Conservation (phyloP, 2,329 filamentous ascomycete genomes). For the Epichloe amarillans region DNA sequence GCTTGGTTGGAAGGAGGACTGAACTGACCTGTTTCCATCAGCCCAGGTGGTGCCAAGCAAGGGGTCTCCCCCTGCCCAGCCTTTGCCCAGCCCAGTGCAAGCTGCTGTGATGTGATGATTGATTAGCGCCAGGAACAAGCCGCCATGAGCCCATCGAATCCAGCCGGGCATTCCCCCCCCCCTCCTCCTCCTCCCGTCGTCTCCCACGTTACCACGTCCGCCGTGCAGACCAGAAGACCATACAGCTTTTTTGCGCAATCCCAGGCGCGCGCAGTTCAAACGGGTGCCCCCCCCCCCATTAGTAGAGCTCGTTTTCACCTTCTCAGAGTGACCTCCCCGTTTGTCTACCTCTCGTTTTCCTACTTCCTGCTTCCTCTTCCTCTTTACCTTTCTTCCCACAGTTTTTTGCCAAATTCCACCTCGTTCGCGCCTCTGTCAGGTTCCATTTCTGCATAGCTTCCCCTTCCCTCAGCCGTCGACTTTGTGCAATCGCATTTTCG, state of each 20-base stretch:
- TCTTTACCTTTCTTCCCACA: conserved; percentile 2
- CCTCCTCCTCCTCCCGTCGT: background rate
- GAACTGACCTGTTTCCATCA: too few species aligned
- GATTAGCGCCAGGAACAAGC: background rate
- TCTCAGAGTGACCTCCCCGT: background rate
- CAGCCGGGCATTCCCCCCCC: background rate
- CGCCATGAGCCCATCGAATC: background rate
- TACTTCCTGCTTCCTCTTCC: conserved; percentile 5
- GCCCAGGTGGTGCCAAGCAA: too few species aligned
- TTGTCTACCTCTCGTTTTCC: background rate
- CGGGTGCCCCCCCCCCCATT: background rate
- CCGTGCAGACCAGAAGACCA: background rate
- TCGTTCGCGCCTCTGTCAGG: background rate
- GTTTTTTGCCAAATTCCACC: background rate
- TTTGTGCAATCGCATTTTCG: background rate
- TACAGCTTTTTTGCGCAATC: background rate
- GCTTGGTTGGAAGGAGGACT: too few species aligned
- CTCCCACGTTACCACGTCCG: background rate
- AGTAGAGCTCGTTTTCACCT: conserved; percentile 7
- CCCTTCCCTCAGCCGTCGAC: background rate
- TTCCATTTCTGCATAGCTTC: background rate
- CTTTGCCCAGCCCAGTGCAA: background rate
- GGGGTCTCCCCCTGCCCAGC: background rate
- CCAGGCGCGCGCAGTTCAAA: background rate
- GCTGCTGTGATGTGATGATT: background rate